Evolutionary conservation across 495 filamentous ascomycete species (phyloP).

Genomic region (Podospora tetraspora): DNA sequence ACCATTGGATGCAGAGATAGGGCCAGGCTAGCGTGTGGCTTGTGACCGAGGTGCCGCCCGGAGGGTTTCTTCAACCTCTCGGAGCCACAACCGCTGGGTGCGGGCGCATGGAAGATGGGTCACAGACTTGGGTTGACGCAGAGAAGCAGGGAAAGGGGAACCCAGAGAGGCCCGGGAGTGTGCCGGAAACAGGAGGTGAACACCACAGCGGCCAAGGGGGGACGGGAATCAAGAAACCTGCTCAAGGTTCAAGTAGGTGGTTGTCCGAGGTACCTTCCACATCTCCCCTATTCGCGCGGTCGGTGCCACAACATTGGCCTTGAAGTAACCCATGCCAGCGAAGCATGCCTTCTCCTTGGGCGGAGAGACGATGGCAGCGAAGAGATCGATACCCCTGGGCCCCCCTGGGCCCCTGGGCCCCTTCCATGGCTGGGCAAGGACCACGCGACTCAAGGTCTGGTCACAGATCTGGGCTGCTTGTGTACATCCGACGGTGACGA

Average conservation of each 20-base stretch:
- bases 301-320: background rate
- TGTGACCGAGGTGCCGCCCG: background rate
- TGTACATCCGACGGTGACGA: background rate
- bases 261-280: background rate
- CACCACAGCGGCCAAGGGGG: background rate
- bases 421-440: background rate
- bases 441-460: background rate
- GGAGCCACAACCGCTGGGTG: background rate
- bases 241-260: background rate
- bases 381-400: background rate
- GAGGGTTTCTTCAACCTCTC: background rate
- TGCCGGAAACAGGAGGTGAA: background rate
- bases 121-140: background rate
- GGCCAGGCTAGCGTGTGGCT: background rate
- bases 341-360: background rate
- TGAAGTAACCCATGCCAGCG: background rate
- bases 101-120: background rate
- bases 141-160: background rate
- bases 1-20: background rate
- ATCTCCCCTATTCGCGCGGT: background rate
- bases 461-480: background rate
- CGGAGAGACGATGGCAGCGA: background rate
- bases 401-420: background rate
- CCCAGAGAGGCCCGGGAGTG: background rate
- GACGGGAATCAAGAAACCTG: background rate